Evolutionary conservation across 2,329 filamentous ascomycete species (phyloP), one percentile per base, ranked within the genome.

Genomic region (Sporothrix dimorphospora): DNA sequence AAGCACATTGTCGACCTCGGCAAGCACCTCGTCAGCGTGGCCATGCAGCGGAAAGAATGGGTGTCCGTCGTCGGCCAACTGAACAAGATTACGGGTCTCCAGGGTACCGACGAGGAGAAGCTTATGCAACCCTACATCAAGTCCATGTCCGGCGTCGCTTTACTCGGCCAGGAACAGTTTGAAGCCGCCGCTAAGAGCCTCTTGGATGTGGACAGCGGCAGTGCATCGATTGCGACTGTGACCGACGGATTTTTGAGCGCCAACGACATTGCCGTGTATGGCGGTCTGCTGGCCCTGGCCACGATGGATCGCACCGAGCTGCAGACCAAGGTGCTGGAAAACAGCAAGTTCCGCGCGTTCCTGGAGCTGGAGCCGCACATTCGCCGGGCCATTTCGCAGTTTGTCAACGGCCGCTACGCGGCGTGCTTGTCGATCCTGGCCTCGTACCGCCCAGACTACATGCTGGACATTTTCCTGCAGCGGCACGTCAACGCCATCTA

Each of bases 351-450:
- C 83, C 91, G 96, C 69, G 89, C 88, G 61, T 97, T 96, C 79
- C 87, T 99, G 16, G 96, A 98, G 80, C 87, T 97, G 0, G 96
- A 98, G 81, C 94, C 95, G 3, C 95, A 98, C 78, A 92, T 99
- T 74, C 92, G 96, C 75, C 94, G 94, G 72, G 95, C 96, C 14
- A 92, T 99, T 76, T 89, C 89, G 8, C 91, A 93, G 79, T 99
- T 98, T 82, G 93, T 95, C 77, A 94, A 92, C 76, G 94, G 93
- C 73, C 93, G 97, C 77, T 99, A 98, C 81, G 91, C 92, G 11
- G 88, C 88, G 57, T 98, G 95, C 80, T 85, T 99, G 59, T 87
- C 90, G 63, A 93, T 95, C 47, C 87, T 99, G 0, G 92, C 96
- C 77, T 87, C 89, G 5, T 95, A 96, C 80, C 90, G 90, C 67